Evolutionary conservation across 2,329 filamentous ascomycete species (phyloP).

Genomic region (Rhinocladiella similis): DNA sequence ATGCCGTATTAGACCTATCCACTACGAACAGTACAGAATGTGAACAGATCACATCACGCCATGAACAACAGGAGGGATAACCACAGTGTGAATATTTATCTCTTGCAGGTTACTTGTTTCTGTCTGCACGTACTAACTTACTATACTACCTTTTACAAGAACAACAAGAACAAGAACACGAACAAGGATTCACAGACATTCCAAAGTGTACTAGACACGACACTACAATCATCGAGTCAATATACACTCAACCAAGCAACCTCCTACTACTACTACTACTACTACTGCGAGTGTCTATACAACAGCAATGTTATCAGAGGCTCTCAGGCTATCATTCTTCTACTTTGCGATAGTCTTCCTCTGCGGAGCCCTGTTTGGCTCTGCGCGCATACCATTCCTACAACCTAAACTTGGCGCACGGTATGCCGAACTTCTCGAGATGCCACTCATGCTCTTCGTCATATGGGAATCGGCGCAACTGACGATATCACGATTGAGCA

Average conservation of each 20-base stretch:
- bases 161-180: no score
- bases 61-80: background rate
- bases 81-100: no score
- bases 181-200: no score
- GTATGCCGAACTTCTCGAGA: constrained; percentile 13
- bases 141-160: no score
- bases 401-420: constrained; percentile 10
- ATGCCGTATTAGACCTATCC: no score
- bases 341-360: constrained; percentile 15
- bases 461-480: constrained; percentile 20
- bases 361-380: constrained; percentile 8
- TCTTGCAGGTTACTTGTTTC: no score
- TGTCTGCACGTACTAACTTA: no score
- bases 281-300: background rate
- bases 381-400: constrained; percentile 7
- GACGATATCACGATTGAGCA: background rate
- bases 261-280: background rate
- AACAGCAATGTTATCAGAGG: background rate
- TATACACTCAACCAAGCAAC: background rate
- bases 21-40: background rate
- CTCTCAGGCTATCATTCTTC: constrained; percentile 9
- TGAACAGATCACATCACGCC: background rate
- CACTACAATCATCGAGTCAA: no score
- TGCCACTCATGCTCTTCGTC: constrained; percentile 15
- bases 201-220: no score